Evolutionary conservation across 176 grass and related monocot species (phyloP).

Genomic region (Calamus simplicifolius): DNA sequence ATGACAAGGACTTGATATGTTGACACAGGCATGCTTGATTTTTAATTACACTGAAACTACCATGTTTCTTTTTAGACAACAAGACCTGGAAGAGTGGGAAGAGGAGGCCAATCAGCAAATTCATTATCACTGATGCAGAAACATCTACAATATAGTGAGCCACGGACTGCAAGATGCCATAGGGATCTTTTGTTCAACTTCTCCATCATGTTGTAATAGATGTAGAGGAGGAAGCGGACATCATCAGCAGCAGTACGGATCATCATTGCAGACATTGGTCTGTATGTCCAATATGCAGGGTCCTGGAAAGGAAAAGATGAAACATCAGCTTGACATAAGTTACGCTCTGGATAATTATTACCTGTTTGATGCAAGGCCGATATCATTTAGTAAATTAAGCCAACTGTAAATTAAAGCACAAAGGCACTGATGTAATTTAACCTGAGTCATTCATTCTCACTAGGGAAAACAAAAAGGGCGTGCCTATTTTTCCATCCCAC

Average conservation of each 20-base stretch:
- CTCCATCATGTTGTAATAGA: conserved; percentile 82
- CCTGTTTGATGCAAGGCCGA: no score
- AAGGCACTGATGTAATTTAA: no score
- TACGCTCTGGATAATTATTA: no score
- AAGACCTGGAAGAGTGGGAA: conserved; percentile 62
- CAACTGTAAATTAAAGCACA: no score
- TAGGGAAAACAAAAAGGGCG: no score
- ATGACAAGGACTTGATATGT: no score
- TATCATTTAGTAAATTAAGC: no score
- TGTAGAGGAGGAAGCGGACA: conserved; percentile 80
- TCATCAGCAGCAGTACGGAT: conserved; percentile 78
- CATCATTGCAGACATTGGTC: conserved; percentile 94
- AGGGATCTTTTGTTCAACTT: conserved; percentile 60
- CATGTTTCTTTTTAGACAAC: conserved; percentile 14
- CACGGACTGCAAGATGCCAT: conserved; percentile 65
- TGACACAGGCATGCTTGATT: no score
- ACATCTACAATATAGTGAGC: conserved; percentile 76
- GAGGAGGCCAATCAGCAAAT: conserved; percentile 73
- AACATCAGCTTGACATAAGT: no score
- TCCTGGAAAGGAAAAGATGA: conserved; percentile 36
- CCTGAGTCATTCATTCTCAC: no score
- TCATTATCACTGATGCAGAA: conserved; percentile 76
- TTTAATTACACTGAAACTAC: not conserved
- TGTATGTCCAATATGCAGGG: conserved; percentile 63
- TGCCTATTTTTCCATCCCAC: no score